Percentiles rank a stretch among this genome's conserved stretches.
phyloP scores from a whole-genome alignment of 441 rosid species.

The Kokia cookei region DNA sequence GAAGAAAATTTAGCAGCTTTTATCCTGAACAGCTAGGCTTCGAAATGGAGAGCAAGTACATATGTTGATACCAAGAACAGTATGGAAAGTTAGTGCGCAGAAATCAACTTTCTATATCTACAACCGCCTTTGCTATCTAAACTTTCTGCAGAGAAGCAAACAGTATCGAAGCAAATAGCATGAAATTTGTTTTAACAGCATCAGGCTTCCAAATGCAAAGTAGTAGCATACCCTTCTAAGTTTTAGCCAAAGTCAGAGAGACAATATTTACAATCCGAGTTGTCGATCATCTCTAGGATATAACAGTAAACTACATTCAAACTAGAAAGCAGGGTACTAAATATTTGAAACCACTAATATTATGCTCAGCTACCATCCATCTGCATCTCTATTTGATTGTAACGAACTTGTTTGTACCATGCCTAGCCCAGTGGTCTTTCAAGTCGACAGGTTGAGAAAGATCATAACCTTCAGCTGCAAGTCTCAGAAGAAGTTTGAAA shows the following conservation, averaged over 20 bases:
- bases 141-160: neutral
- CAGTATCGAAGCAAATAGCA: neutral
- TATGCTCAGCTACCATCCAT: neutral
- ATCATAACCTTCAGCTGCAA: conserved; percentile 51
- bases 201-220: neutral
- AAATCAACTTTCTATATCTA: too few species aligned
- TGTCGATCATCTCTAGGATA: neutral
- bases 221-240: neutral
- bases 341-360: conserved; percentile 10
- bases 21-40: too few species aligned
- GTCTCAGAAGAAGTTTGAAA: conserved; percentile 43
- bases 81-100: too few species aligned
- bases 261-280: conserved; percentile 9
- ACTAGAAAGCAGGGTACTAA: conserved; percentile 7
- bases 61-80: too few species aligned
- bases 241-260: conserved; percentile 1
- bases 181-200: neutral
- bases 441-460: conserved; percentile 54
- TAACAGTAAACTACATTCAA: conserved; percentile 3
- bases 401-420: conserved; percentile 66
- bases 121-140: too few species aligned
- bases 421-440: conserved; percentile 64
- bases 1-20: too few species aligned
- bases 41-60: too few species aligned
- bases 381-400: conserved; percentile 34